Conservation (phyloP, 148 eudicot species). For the Selenicereus undatus region DNA sequence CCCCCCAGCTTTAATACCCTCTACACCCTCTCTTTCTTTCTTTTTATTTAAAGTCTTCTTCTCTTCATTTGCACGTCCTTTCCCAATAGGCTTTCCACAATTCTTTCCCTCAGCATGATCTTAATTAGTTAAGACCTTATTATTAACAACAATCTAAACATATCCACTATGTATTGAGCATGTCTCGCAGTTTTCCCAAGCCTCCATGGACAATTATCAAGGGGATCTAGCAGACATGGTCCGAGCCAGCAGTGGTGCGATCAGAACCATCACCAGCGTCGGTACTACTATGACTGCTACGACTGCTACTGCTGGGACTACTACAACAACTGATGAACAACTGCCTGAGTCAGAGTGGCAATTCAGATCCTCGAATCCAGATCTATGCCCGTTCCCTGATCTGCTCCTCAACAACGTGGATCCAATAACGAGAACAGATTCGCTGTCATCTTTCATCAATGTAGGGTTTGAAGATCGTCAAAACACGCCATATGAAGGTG, state of each 20-base stretch:
- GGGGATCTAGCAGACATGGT: constrained; percentile 78
- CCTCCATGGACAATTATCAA: constrained; percentile 40
- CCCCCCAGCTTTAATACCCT: not conserved
- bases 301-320: not conserved
- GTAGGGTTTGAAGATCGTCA: not conserved
- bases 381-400: constrained; percentile 14
- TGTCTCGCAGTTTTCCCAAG: not conserved
- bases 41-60: no score
- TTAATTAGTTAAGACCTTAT: not conserved
- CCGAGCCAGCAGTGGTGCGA: constrained; percentile 37
- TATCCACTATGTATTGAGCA: not conserved
- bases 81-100: not conserved
- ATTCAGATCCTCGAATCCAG: constrained; percentile 14
- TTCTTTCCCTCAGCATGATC: not conserved
- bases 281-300: not conserved
- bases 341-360: not conserved
- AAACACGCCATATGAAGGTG: not conserved
- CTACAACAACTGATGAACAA: not conserved
- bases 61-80: not conserved
- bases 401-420: constrained; percentile 17
- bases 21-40: not conserved
- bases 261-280: not conserved
- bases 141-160: not conserved
- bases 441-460: not conserved
- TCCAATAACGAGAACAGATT: not conserved